Evolutionary conservation across 257 asterid genomes (phyloP).

Genomic region (Dorcoceras hygrometricum): DNA sequence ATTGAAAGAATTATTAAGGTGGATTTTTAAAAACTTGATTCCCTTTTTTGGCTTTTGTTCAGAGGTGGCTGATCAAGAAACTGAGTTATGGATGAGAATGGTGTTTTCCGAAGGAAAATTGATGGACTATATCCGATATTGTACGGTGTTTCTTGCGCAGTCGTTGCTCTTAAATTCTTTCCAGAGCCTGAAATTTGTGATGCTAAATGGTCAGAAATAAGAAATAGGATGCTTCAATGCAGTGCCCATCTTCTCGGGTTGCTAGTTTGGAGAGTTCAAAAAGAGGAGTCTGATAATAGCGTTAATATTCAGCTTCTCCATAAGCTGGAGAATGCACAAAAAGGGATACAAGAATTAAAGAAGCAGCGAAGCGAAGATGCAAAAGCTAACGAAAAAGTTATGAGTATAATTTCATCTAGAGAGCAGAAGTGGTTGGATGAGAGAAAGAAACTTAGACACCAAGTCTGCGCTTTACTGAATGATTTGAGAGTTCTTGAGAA

Average conservation of each 20-base stretch:
- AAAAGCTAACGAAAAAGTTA: conserved; percentile 83
- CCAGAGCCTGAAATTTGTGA: conserved; percentile 50
- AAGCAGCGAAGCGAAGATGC: conserved; percentile 75
- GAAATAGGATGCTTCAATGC: conserved; percentile 56
- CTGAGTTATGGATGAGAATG: conserved; percentile 53
- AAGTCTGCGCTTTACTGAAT: conserved; percentile 62
- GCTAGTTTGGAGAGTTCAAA: conserved; percentile 61
- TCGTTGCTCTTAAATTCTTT: conserved; percentile 53
- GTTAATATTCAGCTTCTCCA: conserved; percentile 36
- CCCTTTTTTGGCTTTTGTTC: conserved; percentile 15
- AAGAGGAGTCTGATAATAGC: conserved; percentile 26
- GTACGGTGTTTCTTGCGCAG: conserved; percentile 78
- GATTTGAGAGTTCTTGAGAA: conserved; percentile 48
- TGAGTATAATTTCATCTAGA: conserved; percentile 70
- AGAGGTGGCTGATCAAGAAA: conserved; percentile 24
- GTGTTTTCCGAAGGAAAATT: conserved; percentile 38
- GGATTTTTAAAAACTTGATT: background rate
- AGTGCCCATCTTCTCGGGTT: conserved; percentile 77
- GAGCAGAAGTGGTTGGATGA: conserved; percentile 82
- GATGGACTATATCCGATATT: conserved; percentile 58
- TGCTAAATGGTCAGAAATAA: conserved; percentile 53
- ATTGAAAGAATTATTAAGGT: conserved; percentile 16
- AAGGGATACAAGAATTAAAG: conserved; percentile 52
- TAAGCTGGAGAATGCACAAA: conserved; percentile 51
- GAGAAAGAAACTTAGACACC: conserved; percentile 65